These are phyloP conservation scores for Przewalskia tangutica DNA, from an alignment of 257 asterid species.

Conservation along the genomic window DNA sequence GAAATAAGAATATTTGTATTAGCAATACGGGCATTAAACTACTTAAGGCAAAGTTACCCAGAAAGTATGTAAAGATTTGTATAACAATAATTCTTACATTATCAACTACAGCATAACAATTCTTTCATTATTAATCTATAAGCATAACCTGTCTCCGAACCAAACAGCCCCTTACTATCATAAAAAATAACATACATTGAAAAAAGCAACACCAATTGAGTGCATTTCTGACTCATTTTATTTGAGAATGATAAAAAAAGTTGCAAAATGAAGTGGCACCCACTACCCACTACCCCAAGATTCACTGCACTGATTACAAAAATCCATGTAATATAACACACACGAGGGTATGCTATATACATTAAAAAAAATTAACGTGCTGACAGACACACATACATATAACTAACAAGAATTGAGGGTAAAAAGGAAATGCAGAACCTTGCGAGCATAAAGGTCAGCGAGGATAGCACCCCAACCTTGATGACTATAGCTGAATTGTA, in stretches of 20 bases:
- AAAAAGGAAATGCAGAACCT: slow-evolving; percentile 15
- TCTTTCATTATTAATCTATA: not conserved
- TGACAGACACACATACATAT: not conserved
- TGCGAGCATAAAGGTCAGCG: slow-evolving; percentile 69
- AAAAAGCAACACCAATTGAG: not conserved
- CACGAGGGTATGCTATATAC: too few relatives aligned
- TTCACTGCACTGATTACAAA: not conserved
- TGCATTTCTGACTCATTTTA: not conserved
- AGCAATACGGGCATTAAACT: too few relatives aligned
- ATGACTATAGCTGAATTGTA: slow-evolving; percentile 47
- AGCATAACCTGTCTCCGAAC: not conserved
- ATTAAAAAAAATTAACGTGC: too few relatives aligned
- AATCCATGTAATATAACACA: not conserved
- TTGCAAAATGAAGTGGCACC: not conserved
- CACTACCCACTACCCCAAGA: not conserved
- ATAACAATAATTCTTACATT: not conserved
- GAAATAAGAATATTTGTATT: not conserved
- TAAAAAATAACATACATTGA: not conserved
- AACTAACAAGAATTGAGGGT: not conserved
- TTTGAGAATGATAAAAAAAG: not conserved
- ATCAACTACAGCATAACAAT: not conserved
- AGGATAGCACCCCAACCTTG: slow-evolving; percentile 83
- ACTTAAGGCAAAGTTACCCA: not conserved
- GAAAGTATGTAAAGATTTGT: not conserved
- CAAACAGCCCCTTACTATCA: not conserved